These are phyloP conservation scores for Ambrosia hybrid DNA, from an alignment of 140 eudicot species.

Conservation along the genomic window DNA sequence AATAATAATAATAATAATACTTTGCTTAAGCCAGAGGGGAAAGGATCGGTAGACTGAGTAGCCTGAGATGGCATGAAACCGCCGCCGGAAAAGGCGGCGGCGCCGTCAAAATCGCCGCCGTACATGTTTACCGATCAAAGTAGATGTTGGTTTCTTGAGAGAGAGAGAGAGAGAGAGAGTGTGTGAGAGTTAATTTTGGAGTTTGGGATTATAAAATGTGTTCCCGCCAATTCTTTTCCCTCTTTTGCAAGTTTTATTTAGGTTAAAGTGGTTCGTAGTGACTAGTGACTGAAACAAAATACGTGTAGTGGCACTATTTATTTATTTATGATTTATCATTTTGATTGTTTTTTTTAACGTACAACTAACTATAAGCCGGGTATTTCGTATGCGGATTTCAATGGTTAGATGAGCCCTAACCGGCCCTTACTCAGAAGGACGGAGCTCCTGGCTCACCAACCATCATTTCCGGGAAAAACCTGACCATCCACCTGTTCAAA, in stretches of 20 bases:
- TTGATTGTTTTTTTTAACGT: too few species aligned
- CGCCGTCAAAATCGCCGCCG: constrained; percentile 70
- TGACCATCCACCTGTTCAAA: too few species aligned
- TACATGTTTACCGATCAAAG: constrained; percentile 35
- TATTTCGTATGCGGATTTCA: too few species aligned
- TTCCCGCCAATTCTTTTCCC: constrained; percentile 46
- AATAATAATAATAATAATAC: neutral
- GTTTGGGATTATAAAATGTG: neutral
- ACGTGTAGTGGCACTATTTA: too few species aligned
- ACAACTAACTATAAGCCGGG: too few species aligned
- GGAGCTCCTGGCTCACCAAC: too few species aligned
- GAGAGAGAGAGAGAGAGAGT: neutral
- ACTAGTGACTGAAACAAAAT: neutral
- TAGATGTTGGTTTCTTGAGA: neutral
- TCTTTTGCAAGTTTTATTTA: neutral
- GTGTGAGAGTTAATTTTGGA: neutral
- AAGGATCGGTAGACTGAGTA: constrained; percentile 65
- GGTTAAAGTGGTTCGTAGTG: constrained; percentile 3
- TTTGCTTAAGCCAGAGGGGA: constrained; percentile 43
- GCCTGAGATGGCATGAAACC: constrained; percentile 98
- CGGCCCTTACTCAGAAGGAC: too few species aligned
- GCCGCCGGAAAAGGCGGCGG: constrained; percentile 97
- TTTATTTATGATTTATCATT: too few species aligned
- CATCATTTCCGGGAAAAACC: too few species aligned
- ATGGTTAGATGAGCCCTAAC: too few species aligned